Conservation (phyloP, 768 basidiomycete species). For the Tricholoma flavovirens region DNA sequence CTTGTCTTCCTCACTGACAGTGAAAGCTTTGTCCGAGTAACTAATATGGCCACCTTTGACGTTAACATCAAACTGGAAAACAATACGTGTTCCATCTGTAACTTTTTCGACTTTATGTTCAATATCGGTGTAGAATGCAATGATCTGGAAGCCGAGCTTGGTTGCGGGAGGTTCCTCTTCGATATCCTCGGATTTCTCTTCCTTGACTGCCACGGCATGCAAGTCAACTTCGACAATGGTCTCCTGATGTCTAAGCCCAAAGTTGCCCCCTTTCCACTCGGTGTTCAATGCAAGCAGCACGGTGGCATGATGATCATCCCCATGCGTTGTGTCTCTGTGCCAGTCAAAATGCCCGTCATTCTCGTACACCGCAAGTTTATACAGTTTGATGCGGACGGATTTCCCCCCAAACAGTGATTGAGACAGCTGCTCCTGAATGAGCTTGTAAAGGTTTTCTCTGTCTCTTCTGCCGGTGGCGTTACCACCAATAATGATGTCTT, state of each 20-base stretch:
- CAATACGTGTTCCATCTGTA: constrained; percentile 11
- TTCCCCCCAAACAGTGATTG: neutral
- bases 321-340: constrained; percentile 17
- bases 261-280: constrained; percentile 13
- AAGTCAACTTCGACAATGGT: constrained; percentile 5
- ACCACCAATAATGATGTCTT: neutral
- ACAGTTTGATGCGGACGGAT: constrained; percentile 5
- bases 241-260: constrained; percentile 11
- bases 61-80: constrained; percentile 14
- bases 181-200: neutral
- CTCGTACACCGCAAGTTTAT: constrained; percentile 15
- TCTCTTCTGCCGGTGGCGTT: too few relatives aligned
- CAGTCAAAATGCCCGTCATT: constrained; percentile 17
- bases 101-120: constrained; percentile 16
- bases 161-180: neutral
- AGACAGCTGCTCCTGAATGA: neutral
- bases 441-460: neutral
- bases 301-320: constrained; percentile 15
- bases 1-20: neutral
- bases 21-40: too few relatives aligned
- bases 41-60: neutral
- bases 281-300: constrained; percentile 14
- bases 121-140: constrained; percentile 16
- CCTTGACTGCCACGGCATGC: neutral
- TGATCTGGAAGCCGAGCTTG: neutral